Evolutionary conservation across 2,329 filamentous ascomycete genomes (phyloP), one percentile per base, ranked within the genome.

Genomic region (Penicillium glabrum): DNA sequence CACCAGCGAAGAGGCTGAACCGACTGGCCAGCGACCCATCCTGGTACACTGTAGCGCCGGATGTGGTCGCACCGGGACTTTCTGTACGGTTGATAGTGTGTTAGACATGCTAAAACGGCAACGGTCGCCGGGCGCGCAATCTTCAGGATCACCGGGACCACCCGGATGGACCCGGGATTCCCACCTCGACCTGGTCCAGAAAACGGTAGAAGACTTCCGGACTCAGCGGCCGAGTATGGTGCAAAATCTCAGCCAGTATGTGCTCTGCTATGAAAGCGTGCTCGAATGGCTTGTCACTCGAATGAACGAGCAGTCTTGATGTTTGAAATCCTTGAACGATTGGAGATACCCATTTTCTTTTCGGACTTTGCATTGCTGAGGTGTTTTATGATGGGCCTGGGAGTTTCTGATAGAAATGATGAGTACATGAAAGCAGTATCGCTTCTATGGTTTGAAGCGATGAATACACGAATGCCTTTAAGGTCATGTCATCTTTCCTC

Each of bases 51-150:
- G 95, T 77, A 96, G 91, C 53, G 95, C 95, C 4, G 95, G 95
- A 0, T 99, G 95, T 75, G 95, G 95, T 0, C 89, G 95, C 14
- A 99, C 95, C 0, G 95, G 95, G 3, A 93, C 95, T 0, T 99
- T 98, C 70, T 98, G 95, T 73, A 96, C 95, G 0, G 92, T 98
- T 16, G 95, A 98, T 72, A 93, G 89, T 39, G 95, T 98, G 9
- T 88, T 98, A 55, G 93, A 97, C 74, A 96, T 97, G 90, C 79
- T 99, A 58, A 96, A 96, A 78, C 86, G 90, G n/a, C 92, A 96
- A 74, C 83, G 79, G 21, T 72, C 74, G 58, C 76, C 75, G 29
- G 29, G 14, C 16, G 19, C 53, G 45, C 54, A 24, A 39, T 35
- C 29, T n/a, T 29, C 21, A 23, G 35, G 82, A 81, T 2, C n/a